Conservation (phyloP, 73 alveolate genomes). For the Stentor coeruleus region DNA sequence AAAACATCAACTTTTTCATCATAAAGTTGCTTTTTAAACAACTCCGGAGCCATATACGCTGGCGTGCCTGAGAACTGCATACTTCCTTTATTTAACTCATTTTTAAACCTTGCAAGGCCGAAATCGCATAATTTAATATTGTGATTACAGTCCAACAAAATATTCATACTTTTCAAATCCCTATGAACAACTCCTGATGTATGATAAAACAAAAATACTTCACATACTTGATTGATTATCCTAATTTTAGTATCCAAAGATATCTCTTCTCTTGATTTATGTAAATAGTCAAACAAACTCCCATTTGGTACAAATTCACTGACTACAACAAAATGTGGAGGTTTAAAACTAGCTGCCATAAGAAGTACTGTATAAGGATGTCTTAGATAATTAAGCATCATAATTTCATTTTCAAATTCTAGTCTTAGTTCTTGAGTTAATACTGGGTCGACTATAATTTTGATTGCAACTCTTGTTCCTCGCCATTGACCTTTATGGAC, state of each 20-base stretch:
- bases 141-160: conserved; percentile 76
- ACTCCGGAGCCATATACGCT: conserved; percentile 99
- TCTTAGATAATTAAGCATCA: conserved; percentile 87
- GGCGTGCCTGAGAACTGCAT: conserved; percentile 98
- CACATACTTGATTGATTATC: conserved; percentile 74
- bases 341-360: conserved; percentile 89
- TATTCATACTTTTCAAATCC: conserved; percentile 92
- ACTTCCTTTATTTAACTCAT: conserved; percentile 89
- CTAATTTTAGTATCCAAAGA: conserved; percentile 61
- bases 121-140: conserved; percentile 92
- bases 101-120: conserved; percentile 91
- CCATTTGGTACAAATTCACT: conserved; percentile 86
- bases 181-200: conserved; percentile 93
- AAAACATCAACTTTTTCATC: conserved; percentile 95
- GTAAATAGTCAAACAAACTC: conserved; percentile 82
- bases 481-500: conserved; percentile 84
- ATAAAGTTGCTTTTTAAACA: conserved; percentile 84
- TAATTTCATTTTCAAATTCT: conserved; percentile 93
- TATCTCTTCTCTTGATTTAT: conserved; percentile 66
- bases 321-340: conserved; percentile 86
- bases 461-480: conserved; percentile 91
- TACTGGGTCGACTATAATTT: conserved; percentile 93
- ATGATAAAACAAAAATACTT: conserved; percentile 82
- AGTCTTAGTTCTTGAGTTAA: conserved; percentile 82
- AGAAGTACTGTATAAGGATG: conserved; percentile 93